phyloP scores from a whole-genome alignment of 1,139 yeast genomes.

The Williopsis jadinii region DNA sequence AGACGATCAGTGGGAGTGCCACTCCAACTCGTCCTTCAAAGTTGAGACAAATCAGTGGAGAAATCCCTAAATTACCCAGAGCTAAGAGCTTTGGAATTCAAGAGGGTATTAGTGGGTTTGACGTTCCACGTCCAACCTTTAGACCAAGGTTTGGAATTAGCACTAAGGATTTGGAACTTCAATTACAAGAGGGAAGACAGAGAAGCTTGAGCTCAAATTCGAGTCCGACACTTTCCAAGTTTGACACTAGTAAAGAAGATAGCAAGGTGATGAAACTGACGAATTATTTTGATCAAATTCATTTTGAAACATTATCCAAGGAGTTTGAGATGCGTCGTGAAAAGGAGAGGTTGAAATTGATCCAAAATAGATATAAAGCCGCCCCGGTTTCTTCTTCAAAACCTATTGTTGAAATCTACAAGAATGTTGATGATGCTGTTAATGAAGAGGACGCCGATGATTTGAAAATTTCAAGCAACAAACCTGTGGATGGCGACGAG shows the following conservation, averaged over 20 bases:
- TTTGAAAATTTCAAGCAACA: neutral
- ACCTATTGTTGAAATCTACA: constrained; percentile 89
- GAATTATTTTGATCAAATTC: constrained; percentile 65
- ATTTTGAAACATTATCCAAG: constrained; percentile 71
- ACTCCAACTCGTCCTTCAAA: constrained; percentile 6
- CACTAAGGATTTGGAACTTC: constrained; percentile 22
- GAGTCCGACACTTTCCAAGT: constrained; percentile 6
- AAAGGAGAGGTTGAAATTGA: constrained; percentile 58
- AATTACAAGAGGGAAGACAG: constrained; percentile 23
- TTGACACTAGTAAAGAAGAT: constrained; percentile 20
- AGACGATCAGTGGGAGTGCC: neutral
- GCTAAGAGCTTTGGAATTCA: constrained; percentile 4
- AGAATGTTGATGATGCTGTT: constrained; percentile 86
- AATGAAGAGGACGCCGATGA: constrained; percentile 27
- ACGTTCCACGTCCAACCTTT: neutral
- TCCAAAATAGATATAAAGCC: constrained; percentile 61
- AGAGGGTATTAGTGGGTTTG: neutral
- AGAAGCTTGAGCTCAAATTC: constrained; percentile 15
- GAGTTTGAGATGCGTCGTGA: constrained; percentile 90
- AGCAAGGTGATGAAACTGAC: constrained; percentile 58
- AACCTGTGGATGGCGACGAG: neutral
- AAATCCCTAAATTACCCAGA: constrained; percentile 5
- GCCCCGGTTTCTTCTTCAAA: constrained; percentile 68
- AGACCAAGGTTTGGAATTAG: constrained; percentile 21
- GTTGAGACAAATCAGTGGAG: constrained; percentile 8